Percentiles rank a stretch among this genome's conserved stretches.
These are phyloP conservation scores for Willaertia magna DNA, from an alignment of 208 protist genomes.

Conservation along the genomic window DNA sequence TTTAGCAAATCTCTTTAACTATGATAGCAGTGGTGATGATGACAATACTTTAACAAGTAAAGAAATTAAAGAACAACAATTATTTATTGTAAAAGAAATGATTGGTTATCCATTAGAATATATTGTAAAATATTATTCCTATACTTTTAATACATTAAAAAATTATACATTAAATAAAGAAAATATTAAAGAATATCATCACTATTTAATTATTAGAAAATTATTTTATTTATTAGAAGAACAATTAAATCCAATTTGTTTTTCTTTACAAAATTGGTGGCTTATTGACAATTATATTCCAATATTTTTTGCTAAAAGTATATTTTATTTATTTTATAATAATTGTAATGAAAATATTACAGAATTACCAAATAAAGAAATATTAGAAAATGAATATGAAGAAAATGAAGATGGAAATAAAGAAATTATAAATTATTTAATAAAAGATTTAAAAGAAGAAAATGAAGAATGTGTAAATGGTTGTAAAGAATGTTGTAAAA, in stretches of 20 bases:
- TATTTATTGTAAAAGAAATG: too few species aligned
- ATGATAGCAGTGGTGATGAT: too few species aligned
- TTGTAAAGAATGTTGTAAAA: background rate
- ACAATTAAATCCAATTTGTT: background rate
- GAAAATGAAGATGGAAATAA: background rate
- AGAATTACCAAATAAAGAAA: background rate
- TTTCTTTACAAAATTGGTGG: background rate
- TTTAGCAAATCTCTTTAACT: too few species aligned
- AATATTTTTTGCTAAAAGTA: background rate
- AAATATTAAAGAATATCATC: too few species aligned
- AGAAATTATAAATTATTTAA: background rate
- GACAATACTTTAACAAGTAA: too few species aligned
- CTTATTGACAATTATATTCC: background rate
- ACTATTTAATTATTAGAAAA: too few species aligned
- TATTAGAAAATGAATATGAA: background rate
- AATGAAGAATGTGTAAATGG: background rate
- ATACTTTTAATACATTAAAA: too few species aligned
- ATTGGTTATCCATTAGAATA: too few species aligned
- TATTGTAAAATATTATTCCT: too few species aligned
- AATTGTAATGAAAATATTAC: background rate
- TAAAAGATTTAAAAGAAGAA: background rate
- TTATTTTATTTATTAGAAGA: background rate
- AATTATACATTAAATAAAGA: too few species aligned
- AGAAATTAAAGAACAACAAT: too few species aligned
- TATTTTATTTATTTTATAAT: background rate